Base-by-base conservation (phyloP, 75 land plant genomes). In the Pinus tabuliformis region DNA sequence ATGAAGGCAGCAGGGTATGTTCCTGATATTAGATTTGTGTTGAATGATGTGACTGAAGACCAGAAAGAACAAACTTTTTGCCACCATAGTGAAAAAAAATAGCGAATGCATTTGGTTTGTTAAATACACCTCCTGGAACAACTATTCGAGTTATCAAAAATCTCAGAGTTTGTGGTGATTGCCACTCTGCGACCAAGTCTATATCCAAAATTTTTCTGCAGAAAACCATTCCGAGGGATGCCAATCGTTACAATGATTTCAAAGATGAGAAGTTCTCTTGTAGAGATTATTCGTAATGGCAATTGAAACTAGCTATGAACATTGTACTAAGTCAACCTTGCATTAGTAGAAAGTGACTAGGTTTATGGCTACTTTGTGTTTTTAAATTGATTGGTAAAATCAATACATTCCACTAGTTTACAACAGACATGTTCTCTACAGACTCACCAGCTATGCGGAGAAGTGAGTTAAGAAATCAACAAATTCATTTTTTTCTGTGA, bases 81-180 rank as follows among this genome's bases (percentile, higher is more conserved):
- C 26, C 74, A 73, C 74, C 74, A 73, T 20, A 73, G 74, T 26
- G 61, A 73, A 73, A 73, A 59, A 45, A 56, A 18, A 60, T 73
- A 15, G 74, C 74, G 14, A 73, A 52, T 26, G 59, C 74, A 24
- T 52, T 73, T 52, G 74, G 74, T 59, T 8, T 73, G 26, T 54
- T 73, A 24, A 56, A 24, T 26, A 73, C 70, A 65, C 70, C 42
- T n/a, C n/a, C n/a, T 18, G 22, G 22, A 21, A 59, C 61, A 59
- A 59, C 21, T 5, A 59, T 18, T 59, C n/a, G 61, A 59, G 61
- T 59, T 20, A 17, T 59, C 61, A 59, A 59, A 18, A 59, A 59
- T 24, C 61, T 59, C 21, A 20, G 2, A 18, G 21, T 59, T 0
- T 59, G 61, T 59, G 61, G n/a, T 59, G 61, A 18, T 21, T 59